Evolutionary conservation across 108 stramenopile species (phyloP).

Genomic region (Poteriospumella lacustris): DNA sequence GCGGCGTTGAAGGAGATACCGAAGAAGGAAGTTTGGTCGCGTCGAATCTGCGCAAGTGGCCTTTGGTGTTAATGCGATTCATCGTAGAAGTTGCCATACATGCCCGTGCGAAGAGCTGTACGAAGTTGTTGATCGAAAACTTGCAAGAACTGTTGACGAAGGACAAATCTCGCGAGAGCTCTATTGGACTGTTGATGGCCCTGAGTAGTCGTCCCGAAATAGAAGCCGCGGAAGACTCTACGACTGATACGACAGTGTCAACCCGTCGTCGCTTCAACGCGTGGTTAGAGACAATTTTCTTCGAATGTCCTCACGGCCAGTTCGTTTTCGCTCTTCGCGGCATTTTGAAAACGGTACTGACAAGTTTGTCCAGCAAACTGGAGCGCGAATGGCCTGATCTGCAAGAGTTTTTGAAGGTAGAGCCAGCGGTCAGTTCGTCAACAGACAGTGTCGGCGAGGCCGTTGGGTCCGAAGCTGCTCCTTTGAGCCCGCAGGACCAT

Average conservation of each 20-base stretch:
- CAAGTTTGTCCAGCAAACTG: too few species aligned
- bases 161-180: too few species aligned
- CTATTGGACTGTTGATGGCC: neutral
- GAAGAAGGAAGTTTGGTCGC: neutral
- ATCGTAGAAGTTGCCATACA: neutral
- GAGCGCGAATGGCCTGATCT: neutral
- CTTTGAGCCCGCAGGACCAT: too few species aligned
- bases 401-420: neutral
- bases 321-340: too few species aligned
- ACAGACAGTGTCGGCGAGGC: neutral
- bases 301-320: neutral
- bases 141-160: slow-evolving; percentile 1
- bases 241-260: neutral
- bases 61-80: neutral
- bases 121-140: neutral
- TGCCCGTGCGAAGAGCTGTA: neutral
- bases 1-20: neutral
- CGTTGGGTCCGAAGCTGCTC: neutral
- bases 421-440: neutral
- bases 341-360: too few species aligned
- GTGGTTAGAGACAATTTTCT: neutral
- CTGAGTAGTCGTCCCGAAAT: neutral
- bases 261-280: neutral
- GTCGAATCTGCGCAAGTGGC: neutral
- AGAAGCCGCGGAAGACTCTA: neutral